These are phyloP conservation scores for Erodium chrysanthum DNA, from an alignment of 441 rosid genomes.

Conservation along the genomic window DNA sequence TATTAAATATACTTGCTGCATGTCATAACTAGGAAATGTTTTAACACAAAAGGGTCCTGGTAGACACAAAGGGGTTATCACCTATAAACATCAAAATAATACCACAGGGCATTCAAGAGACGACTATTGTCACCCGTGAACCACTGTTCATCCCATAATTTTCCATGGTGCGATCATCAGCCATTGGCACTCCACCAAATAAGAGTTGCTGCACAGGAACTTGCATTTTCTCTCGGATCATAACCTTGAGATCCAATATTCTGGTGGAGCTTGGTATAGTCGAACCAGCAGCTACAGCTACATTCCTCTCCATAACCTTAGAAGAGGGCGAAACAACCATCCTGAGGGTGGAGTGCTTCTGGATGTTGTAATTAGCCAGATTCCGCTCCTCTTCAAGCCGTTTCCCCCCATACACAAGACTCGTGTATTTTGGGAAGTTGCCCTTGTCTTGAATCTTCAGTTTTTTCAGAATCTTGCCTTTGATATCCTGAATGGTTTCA, in stretches of 20 bases:
- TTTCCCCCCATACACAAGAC: conserved; percentile 23
- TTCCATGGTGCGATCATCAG: conserved; percentile 7
- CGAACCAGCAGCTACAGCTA: not conserved
- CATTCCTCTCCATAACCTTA: not conserved
- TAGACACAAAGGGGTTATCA: too few species aligned
- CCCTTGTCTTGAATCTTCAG: conserved; percentile 11
- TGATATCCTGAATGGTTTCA: conserved; percentile 3
- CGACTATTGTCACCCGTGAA: not conserved
- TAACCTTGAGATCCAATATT: conserved; percentile 9
- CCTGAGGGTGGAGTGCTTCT: conserved; percentile 16
- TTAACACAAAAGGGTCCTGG: too few species aligned
- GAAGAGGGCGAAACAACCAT: conserved; percentile 3
- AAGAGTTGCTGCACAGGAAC: conserved; percentile 13
- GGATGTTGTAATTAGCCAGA: conserved; percentile 27
- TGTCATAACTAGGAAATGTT: too few species aligned
- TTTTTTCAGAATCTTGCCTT: conserved; percentile 16
- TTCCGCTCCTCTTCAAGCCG: conserved; percentile 16
- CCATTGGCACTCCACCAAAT: not conserved
- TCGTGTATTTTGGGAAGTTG: not conserved
- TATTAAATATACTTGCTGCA: too few species aligned
- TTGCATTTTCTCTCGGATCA: not conserved
- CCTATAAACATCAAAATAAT: too few species aligned
- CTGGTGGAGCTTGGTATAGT: not conserved
- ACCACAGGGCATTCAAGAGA: too few species aligned
- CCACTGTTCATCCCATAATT: conserved; percentile 10